phyloP scores from a whole-genome alignment of 768 basidiomycete genomes.

The Suillus luteus region DNA sequence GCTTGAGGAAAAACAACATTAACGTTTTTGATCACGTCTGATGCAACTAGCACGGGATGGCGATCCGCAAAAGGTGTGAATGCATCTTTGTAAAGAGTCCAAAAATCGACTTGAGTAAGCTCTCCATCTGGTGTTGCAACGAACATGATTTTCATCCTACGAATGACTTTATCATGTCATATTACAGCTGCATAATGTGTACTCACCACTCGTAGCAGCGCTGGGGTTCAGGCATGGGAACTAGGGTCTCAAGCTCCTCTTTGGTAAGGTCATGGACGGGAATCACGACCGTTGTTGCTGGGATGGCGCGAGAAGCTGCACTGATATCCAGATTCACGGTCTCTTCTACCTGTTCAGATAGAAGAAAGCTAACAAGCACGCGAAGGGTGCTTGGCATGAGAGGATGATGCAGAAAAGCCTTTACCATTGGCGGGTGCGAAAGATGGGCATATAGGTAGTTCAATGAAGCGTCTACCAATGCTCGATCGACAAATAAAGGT shows the following conservation, averaged over 20 bases:
- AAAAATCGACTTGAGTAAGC: constrained; percentile 92
- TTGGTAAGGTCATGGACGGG: constrained; percentile 67
- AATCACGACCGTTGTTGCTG: constrained; percentile 48
- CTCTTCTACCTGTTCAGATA: constrained; percentile 75
- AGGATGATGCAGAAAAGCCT: constrained; percentile 71
- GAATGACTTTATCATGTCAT: neutral
- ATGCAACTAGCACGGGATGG: constrained; percentile 71
- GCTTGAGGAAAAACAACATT: constrained; percentile 83
- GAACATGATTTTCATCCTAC: constrained; percentile 93
- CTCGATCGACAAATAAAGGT: constrained; percentile 69
- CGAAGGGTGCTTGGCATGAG: constrained; percentile 71
- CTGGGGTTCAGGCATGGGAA: constrained; percentile 68
- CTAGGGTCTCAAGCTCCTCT: constrained; percentile 64
- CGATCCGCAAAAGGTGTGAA: constrained; percentile 64
- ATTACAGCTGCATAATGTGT: neutral
- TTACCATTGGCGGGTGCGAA: constrained; percentile 72
- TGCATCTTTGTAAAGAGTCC: constrained; percentile 88
- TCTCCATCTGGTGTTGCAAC: constrained; percentile 73
- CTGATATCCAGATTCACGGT: constrained; percentile 64
- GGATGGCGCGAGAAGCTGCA: constrained; percentile 56
- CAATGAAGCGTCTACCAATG: constrained; percentile 67
- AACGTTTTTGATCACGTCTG: constrained; percentile 94
- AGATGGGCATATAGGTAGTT: constrained; percentile 78
- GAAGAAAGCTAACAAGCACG: constrained; percentile 64
- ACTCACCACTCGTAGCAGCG: constrained; percentile 82